Base-by-base conservation (phyloP, 2,329 filamentous ascomycete genomes). In the Macrophomina pseudophaseolina region DNA sequence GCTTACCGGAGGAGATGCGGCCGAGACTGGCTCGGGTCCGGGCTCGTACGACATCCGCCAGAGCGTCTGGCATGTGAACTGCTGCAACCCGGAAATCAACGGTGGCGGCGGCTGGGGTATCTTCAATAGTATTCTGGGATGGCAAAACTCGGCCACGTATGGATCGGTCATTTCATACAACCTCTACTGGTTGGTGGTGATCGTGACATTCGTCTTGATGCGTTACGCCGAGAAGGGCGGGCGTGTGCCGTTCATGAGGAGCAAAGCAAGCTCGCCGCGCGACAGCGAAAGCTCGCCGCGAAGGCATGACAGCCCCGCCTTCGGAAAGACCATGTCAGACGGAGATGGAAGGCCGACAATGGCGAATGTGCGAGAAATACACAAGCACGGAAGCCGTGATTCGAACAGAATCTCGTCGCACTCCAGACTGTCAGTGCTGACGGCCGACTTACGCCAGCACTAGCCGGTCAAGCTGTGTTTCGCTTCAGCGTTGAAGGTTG, bases 151-250 rank as follows among this genome's bases (percentile, higher is more conserved):
- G 12, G 93, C 91, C 5, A 96, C 93, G 1, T 93, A 94, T 72
- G 92, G 93, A 62, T 94, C 91, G 1, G 90, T 97, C 70, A 88
- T 97, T 69, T 89, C 91, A 1, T 97, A 97, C 81, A 96, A 95
- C 75, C 67, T 94, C 16, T 97, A 97, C 81, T 97, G 93, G 93
- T 79, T 95, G 60, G 83, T 82, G 8, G 84, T 92, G 70, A 92
- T 93, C 66, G 68, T 83, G 16, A 85, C 84, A 5, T 91, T 94
- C 74, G 68, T 87, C 14, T 70, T 81, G 40, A 84, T 94, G 83
- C 84, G 89, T 49, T 92, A 87, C 80, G 85, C 85, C 69, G 92
- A 95, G 80, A 80, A 78, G 67, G 82, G 80, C 8, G 84, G 84
- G 3, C 81, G 80, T 68, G 80, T 78, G 71, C 83, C 84, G 33